phyloP scores from a whole-genome alignment of 2,329 filamentous ascomycete genomes.

The Ilyonectria robusta region DNA sequence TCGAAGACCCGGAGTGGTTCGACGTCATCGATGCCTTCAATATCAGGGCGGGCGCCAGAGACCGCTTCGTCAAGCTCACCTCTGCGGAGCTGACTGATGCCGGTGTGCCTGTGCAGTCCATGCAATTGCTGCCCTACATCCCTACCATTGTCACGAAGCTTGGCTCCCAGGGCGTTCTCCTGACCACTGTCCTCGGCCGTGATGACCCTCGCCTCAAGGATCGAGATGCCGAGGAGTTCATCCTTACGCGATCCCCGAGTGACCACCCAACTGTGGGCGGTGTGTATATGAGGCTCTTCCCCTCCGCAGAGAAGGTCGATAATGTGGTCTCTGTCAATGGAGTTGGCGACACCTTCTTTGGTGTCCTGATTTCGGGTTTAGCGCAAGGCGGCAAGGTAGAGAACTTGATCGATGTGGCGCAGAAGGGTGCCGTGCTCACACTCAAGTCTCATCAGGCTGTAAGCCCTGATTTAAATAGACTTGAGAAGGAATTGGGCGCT shows the following conservation, averaged over 20 bases:
- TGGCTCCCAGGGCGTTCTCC: conserved; percentile 80
- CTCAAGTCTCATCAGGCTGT: conserved; percentile 83
- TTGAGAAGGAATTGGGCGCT: conserved; percentile 58
- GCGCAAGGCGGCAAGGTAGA: conserved; percentile 70
- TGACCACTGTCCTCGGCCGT: conserved; percentile 79
- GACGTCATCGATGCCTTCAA: conserved; percentile 82
- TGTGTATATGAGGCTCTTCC: conserved; percentile 84
- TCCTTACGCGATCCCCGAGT: conserved; percentile 75
- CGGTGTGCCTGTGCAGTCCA: conserved; percentile 85
- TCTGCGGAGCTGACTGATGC: conserved; percentile 78
- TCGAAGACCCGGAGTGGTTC: conserved; percentile 84
- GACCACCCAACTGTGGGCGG: conserved; percentile 74
- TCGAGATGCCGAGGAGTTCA: conserved; percentile 75
- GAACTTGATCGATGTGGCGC: conserved; percentile 82
- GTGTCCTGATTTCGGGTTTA: conserved; percentile 85
- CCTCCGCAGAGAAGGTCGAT: conserved; percentile 74
- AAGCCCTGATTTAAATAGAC: conserved; percentile 65
- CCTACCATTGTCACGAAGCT: conserved; percentile 89
- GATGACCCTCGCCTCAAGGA: conserved; percentile 77
- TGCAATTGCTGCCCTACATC: conserved; percentile 90
- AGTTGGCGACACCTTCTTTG: conserved; percentile 93
- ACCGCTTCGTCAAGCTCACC: conserved; percentile 79
- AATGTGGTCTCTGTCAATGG: conserved; percentile 93
- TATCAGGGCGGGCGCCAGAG: conserved; percentile 77
- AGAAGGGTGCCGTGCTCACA: conserved; percentile 84